phyloP scores from a whole-genome alignment of 768 basidiomycete genomes.

The Lentinula sp. region DNA sequence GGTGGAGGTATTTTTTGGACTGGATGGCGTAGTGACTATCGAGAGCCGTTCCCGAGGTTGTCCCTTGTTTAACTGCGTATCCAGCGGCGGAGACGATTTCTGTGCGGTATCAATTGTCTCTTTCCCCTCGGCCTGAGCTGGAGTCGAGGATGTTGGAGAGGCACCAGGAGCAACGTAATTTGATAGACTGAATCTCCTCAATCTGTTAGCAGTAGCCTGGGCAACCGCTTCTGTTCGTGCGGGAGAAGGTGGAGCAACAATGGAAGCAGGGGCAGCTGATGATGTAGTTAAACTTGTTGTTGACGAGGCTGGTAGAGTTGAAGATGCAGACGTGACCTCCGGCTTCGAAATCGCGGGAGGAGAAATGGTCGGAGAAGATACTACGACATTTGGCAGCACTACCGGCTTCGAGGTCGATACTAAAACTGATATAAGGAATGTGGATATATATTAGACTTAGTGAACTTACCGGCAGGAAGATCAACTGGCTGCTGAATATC shows the following conservation, averaged over 20 bases:
- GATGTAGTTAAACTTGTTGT: background rate
- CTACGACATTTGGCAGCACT: background rate
- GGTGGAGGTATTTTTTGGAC: background rate
- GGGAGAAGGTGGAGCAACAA: background rate
- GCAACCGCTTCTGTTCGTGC: background rate
- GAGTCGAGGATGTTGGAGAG: background rate
- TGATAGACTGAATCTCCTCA: constrained; percentile 4
- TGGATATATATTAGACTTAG: background rate
- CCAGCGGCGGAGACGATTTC: background rate
- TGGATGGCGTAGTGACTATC: background rate
- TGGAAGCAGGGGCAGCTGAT: background rate
- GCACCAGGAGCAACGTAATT: constrained; percentile 4
- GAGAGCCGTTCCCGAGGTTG: background rate
- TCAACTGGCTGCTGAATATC: background rate
- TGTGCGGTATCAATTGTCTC: background rate
- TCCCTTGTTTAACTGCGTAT: background rate
- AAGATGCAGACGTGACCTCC: background rate
- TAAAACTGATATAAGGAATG: background rate
- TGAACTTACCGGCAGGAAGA: background rate
- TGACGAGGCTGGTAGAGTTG: background rate
- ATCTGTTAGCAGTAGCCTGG: constrained; percentile 1
- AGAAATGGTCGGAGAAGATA: background rate
- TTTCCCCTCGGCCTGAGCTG: background rate
- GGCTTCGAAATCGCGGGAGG: background rate
- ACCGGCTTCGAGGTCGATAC: background rate